Evolutionary conservation across 139 green algal species (phyloP), one percentile per base, ranked within the genome.

Genomic region (Chlorella sorokiniana): DNA sequence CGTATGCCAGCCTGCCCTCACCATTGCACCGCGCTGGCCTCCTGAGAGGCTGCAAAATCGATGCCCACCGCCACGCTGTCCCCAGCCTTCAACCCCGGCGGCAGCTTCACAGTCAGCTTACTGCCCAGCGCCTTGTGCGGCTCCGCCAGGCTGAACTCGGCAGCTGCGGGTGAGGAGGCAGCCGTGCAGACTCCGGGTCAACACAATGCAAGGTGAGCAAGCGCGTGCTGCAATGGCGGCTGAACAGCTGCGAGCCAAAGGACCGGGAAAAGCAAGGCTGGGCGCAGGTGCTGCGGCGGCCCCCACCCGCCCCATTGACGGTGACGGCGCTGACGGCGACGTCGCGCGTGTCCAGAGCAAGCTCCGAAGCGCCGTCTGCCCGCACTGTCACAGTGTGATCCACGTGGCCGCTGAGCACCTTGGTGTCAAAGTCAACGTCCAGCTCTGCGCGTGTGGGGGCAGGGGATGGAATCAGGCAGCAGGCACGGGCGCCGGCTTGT

Each of bases 301-400:
- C n/a, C n/a, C 16, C 76, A 35, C 33, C 51, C 18, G 33, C 42
- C 23, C 69, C 59, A 62, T 83, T 59, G 25, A 77, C 33, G 65
- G 42, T 51, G 31, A 90, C 88, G 0, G 11, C 18, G 25, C 84
- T 54, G 5, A 96, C 68, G 1, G 69, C 51, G 8, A 96, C 83
- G 56, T 82, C 90, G 0, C 86, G 82, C 1, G 90, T 93, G 84
- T 96, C 92, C 56, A 96, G 78, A 18, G 89, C 62, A n/a, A 96
- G 76, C 69, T 86, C 37, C 8, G 23, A 56, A 8, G 75, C 73
- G 9, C 73, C 69, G 8, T 73, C 70, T 0, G 10, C 16, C 40
- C 82, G 61, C 1, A 84, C 70, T 16, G 37, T 40, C 38, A 78
- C 45, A 0, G 68, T 83, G 73, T 87, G 81, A 81, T 84, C 65